Evolutionary conservation across 345 rosid genomes (phyloP).

Genomic region (Adansonia digitata): DNA sequence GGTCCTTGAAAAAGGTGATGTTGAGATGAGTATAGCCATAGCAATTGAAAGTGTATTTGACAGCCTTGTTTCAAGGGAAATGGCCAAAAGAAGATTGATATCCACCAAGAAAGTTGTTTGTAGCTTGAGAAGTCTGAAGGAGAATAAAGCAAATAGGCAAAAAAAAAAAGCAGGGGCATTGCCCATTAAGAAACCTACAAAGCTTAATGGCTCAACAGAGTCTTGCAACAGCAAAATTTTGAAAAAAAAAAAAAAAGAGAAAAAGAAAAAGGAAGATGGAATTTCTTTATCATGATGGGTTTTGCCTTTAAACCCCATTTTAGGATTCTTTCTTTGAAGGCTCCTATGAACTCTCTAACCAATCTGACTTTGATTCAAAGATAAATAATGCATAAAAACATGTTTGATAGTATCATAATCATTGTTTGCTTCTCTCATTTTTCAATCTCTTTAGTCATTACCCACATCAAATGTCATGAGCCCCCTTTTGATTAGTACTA

Average conservation of each 20-base stretch:
- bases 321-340: conserved; percentile 17
- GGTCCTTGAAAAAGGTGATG: conserved; percentile 34
- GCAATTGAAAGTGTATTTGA: conserved; percentile 48
- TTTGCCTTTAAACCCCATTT: conserved; percentile 25
- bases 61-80: conserved; percentile 39
- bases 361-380: conserved; percentile 33
- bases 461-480: no score
- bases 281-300: conserved; percentile 35
- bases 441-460: neutral
- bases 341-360: conserved; percentile 9
- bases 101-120: conserved; percentile 41
- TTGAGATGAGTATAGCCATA: conserved; percentile 41
- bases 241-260: no score
- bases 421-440: conserved; percentile 1
- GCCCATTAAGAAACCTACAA: conserved; percentile 31
- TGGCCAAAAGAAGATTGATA: conserved; percentile 30
- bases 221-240: conserved; percentile 2
- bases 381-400: conserved; percentile 22
- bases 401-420: conserved; percentile 23
- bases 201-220: conserved; percentile 16
- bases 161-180: no score
- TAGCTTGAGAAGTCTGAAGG: conserved; percentile 25
- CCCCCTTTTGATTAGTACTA: no score
- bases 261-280: conserved; percentile 15
- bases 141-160: no score